Evolutionary conservation across 495 filamentous ascomycete species (phyloP), one percentile per base, ranked within the genome.

Genomic region (Stereocaulon alpinum): DNA sequence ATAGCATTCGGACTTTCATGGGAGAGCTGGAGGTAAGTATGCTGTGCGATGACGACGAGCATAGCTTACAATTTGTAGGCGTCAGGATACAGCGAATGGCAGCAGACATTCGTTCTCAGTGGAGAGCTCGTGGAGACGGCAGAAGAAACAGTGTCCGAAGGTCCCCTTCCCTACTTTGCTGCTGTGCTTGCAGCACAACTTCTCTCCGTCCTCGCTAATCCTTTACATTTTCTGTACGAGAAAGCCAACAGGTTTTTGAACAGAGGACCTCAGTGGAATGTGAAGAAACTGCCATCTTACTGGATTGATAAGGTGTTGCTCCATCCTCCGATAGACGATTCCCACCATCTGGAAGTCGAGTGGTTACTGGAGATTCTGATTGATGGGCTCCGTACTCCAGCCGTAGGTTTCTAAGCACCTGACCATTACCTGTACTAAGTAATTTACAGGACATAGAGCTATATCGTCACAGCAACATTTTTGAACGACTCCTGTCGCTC

Each of bases 181-280:
- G 80, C 84, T 7, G 80, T 86, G 44, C 93, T 94, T 64, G 84
- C 90, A 22, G 79, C 85, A 40, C 80, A 80, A 58, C 83, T 82
- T 17, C 72, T 91, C 10, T 68, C 77, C 2, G 82, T 95, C 20
- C 72, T 94, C 27, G 76, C 74, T 2, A 83, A 92, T 61, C 92
- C 93, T 10, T 74, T 87, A 45, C 88, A 95, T 65, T 83, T 82
- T 60, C 78, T 97, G 41, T 98, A 96, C 66, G 79, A 82, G 32
- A 95, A 95, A 66, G 74, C 92, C 74, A 96, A 95, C 74, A 77
- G 77, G 24, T 92, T 92, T 69, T 80, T 98, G 47, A 84, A 86
- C 42, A 82, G 81, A 50, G 78, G 82, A 0, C 91, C 93, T 2
- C 67, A 74, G 10, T 94, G 92, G 87, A 77, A 82, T 27, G 61